Evolutionary conservation across 2,329 filamentous ascomycete genomes (phyloP).

Genomic region (Colletotrichum sp.): DNA sequence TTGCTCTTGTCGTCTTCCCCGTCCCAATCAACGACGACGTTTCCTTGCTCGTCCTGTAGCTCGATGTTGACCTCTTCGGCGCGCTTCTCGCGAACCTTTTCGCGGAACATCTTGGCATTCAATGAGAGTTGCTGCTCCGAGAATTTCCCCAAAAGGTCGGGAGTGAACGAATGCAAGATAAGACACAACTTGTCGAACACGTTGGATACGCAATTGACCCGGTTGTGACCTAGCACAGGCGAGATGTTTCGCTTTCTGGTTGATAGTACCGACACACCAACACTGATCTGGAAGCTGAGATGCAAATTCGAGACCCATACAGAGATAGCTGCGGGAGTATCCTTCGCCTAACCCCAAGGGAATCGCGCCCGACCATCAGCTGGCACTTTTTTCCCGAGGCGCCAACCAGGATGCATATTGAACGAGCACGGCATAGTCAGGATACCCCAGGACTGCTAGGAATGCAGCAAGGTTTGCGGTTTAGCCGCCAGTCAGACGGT

Average conservation of each 20-base stretch:
- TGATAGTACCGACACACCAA: not conserved
- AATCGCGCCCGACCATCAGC: not conserved
- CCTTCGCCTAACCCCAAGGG: not conserved
- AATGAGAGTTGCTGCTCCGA: not conserved
- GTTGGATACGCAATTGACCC: not conserved
- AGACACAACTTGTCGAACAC: not conserved
- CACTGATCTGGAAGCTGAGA: not conserved
- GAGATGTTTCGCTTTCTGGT: not conserved
- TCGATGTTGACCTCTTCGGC: not conserved
- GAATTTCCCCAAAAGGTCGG: not conserved
- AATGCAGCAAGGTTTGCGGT: not conserved
- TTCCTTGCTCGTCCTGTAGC: not conserved
- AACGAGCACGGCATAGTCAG: not conserved
- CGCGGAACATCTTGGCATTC: not conserved
- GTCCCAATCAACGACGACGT: slow-evolving; percentile 59
- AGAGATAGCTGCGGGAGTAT: not conserved
- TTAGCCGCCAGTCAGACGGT: not conserved
- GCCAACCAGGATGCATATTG: not conserved
- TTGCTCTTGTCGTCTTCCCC: slow-evolving; percentile 61
- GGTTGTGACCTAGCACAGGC: not conserved
- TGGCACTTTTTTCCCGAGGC: not conserved
- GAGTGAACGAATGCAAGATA: not conserved
- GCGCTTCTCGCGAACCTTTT: not conserved
- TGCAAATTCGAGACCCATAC: not conserved
- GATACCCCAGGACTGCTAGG: not conserved